Conservation (phyloP, 805 yeast species). For the Yarrowia osloensis region DNA sequence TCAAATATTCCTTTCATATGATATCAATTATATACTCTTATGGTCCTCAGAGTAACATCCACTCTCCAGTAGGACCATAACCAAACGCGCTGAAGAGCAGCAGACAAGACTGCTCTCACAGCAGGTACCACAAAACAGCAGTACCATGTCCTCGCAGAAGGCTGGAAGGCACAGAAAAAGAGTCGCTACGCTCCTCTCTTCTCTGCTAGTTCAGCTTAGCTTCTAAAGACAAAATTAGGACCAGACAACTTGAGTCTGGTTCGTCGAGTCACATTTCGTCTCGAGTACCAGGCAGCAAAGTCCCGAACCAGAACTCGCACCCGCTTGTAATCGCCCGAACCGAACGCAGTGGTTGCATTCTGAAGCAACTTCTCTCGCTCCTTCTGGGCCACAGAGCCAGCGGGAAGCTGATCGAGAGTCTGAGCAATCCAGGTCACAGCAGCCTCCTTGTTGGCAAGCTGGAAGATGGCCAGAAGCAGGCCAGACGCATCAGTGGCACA, state of each 20-base stretch:
- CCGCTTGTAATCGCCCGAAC: conserved; percentile 69
- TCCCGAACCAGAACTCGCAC: conserved; percentile 71
- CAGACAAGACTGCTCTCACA: too few relatives aligned
- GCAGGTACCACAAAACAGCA: too few relatives aligned
- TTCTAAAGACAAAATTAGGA: conserved; percentile 16
- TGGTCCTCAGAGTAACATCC: too few relatives aligned
- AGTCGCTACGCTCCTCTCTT: neutral
- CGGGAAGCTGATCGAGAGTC: conserved; percentile 60
- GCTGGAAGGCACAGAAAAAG: neutral
- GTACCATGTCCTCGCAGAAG: neutral
- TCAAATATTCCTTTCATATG: neutral
- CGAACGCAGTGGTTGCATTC: conserved; percentile 39
- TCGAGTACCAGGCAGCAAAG: conserved; percentile 78
- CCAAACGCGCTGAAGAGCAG: neutral
- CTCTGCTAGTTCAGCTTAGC: neutral
- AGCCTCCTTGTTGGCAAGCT: conserved; percentile 45
- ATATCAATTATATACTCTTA: neutral
- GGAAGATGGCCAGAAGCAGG: conserved; percentile 63
- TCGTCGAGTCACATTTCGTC: conserved; percentile 60
- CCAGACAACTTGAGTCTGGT: conserved; percentile 19
- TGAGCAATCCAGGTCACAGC: conserved; percentile 65
- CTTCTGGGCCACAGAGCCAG: conserved; percentile 59
- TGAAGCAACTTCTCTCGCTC: conserved; percentile 65
- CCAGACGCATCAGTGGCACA: conserved; percentile 74
- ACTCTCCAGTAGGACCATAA: neutral